phyloP scores from a whole-genome alignment of 805 yeast genomes.

The Teunomyces aglyptinius region DNA sequence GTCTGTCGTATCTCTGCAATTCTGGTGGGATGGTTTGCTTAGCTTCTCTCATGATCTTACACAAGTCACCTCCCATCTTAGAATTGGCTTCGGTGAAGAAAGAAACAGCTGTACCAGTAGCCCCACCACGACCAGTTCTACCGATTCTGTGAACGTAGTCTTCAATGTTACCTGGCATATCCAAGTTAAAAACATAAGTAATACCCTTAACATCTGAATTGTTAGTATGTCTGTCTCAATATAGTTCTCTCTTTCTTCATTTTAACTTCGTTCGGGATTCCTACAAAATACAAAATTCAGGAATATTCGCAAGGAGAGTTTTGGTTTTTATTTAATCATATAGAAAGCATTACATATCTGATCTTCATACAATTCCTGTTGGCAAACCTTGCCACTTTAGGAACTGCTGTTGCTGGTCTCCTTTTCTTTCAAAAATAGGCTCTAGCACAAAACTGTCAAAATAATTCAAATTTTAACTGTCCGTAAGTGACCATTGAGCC shows the following conservation, averaged over 20 bases:
- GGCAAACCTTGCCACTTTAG: background rate
- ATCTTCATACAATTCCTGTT: constrained; percentile 2
- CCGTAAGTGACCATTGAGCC: constrained; percentile 3
- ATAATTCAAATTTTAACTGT: constrained; percentile 1
- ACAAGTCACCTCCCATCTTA: constrained; percentile 84
- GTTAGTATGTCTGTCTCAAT: constrained; percentile 26
- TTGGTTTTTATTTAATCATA: constrained; percentile 3
- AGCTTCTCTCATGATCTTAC: constrained; percentile 92
- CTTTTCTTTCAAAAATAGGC: constrained; percentile 4
- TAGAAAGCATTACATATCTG: constrained; percentile 5
- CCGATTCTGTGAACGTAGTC: constrained; percentile 99
- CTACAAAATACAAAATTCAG: constrained; percentile 1
- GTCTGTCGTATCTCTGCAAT: constrained; percentile 61
- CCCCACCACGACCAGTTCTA: constrained; percentile 99
- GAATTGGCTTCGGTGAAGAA: constrained; percentile 87
- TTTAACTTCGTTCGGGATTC: constrained; percentile 1
- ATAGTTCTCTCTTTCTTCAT: background rate
- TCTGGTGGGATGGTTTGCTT: constrained; percentile 85
- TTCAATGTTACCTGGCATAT: constrained; percentile 97
- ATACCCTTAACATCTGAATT: constrained; percentile 92
- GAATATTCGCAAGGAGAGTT: constrained; percentile 2
- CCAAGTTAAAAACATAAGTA: constrained; percentile 88
- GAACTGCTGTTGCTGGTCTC: background rate
- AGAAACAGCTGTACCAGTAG: constrained; percentile 91
- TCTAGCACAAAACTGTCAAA: constrained; percentile 4